Base-by-base conservation (phyloP, 2,329 filamentous ascomycete species). In the Aspergillus viridinutans region DNA sequence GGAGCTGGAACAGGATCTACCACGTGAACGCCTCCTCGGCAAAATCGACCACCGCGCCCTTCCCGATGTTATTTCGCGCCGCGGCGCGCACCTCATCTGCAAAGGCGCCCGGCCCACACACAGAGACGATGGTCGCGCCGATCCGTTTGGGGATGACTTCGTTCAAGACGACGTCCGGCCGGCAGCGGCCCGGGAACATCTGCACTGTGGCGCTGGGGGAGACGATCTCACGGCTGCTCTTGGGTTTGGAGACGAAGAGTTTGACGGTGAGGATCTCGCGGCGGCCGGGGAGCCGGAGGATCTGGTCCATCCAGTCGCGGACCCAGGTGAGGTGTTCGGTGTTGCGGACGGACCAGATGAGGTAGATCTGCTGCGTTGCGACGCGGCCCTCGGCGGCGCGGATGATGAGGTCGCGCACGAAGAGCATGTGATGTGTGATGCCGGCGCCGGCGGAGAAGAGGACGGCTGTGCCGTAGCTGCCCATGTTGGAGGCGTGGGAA, bases 1-100 rank as follows among this genome's bases (percentile, higher is more conserved):
- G 21, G 3, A 21, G 26, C n/a, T 28, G 8, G 26, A 28, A 3
- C 26, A 4, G 25, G 25, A 29, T 57, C 61, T 69, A 87, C 76
- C 85, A 87, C 1, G 84, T 86, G 71, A 87, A 88, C 42, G 83
- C 82, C 74, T 88, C 85, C 68, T 88, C 85, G 21, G 84, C 78
- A 70, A 87, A 86, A 72, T 87, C 84, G 8, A 87, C 71, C 51
- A 76, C 75, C 40, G 80, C 81, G 6, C 81, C 80, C 25, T 76
- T 74, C 28, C 83, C 77, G 50, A 80, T 74, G 59, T 79, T 76
- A 28, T 72, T 73, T 48, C 85, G 71, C 17, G 82, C 79, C 2
- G 83, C 83, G 20, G 74, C 75, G 28, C 85, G 67, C 1, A 87
- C 85, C 52, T 81, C 80, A 73, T 88, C 85, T 0, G 83, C 81